A percentile compares a stretch with the other conserved stretches of the same genome.
Evolutionary conservation across 768 basidiomycete species (phyloP).

Genomic region (Lentinula sp.): DNA sequence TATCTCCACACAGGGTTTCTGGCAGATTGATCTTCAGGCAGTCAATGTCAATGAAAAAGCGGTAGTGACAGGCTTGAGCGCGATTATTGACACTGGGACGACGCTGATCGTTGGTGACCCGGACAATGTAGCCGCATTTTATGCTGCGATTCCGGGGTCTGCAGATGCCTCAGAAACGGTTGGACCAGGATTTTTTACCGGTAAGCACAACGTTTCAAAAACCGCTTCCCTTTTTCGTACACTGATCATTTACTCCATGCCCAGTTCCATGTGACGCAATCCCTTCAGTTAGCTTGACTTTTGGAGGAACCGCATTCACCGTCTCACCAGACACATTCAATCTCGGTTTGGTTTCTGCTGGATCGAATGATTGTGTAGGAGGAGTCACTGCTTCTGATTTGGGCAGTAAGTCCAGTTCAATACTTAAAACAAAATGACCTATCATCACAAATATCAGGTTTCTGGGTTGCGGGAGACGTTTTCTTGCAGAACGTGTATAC

Average conservation of each 20-base stretch:
- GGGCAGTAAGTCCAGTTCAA: background rate
- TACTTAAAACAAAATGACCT: constrained; percentile 20
- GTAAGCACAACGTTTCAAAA: constrained; percentile 7
- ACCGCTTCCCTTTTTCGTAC: background rate
- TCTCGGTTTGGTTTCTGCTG: constrained; percentile 35
- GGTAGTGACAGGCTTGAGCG: constrained; percentile 13
- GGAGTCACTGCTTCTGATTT: constrained; percentile 16
- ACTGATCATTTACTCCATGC: background rate
- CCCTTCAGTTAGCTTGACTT: constrained; percentile 26
- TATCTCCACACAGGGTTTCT: constrained; percentile 20
- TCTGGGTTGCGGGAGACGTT: constrained; percentile 34
- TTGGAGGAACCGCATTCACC: constrained; percentile 29
- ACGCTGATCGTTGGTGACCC: constrained; percentile 31
- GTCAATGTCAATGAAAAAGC: constrained; percentile 20
- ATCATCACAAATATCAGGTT: constrained; percentile 4
- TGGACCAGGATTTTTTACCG: constrained; percentile 23
- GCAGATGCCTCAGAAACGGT: constrained; percentile 18
- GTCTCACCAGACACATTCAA: constrained; percentile 41
- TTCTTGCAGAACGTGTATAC: constrained; percentile 44
- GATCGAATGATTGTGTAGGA: constrained; percentile 52
- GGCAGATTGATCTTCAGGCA: constrained; percentile 24
- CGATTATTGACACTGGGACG: constrained; percentile 37
- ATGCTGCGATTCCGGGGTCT: constrained; percentile 24
- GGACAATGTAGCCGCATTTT: constrained; percentile 19
- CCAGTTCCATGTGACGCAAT: constrained; percentile 24